phyloP scores from a whole-genome alignment of 306 rosid species.

The Trifolium subterraneum region DNA sequence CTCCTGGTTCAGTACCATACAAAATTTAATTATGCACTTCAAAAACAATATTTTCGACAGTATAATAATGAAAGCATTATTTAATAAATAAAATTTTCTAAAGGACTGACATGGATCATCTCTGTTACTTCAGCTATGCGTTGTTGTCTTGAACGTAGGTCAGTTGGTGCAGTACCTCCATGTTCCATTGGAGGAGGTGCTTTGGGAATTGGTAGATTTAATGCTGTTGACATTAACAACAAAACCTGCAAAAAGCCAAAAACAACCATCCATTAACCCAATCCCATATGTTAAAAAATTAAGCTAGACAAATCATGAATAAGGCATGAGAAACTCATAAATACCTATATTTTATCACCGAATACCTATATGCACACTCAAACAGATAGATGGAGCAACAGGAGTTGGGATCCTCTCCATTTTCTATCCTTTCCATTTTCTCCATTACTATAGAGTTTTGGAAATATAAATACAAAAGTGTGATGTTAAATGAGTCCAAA shows the following conservation, averaged over 20 bases:
- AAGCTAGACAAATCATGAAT: slow-evolving; percentile 11
- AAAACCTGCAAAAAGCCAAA: slow-evolving; percentile 64
- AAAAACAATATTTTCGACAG: slow-evolving; percentile 5
- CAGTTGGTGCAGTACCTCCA: slow-evolving; percentile 56
- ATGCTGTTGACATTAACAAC: slow-evolving; percentile 86
- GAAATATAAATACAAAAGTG: too few relatives aligned
- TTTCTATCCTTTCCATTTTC: too few relatives aligned
- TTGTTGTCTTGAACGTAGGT: slow-evolving; percentile 82
- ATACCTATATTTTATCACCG: slow-evolving; percentile 3
- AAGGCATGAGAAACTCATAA: slow-evolving; percentile 9
- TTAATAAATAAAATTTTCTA: slow-evolving; percentile 35
- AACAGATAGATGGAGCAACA: slow-evolving; percentile 3
- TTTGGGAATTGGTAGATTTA: slow-evolving; percentile 55
- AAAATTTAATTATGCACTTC: slow-evolving; percentile 7
- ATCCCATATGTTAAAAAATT: not conserved
- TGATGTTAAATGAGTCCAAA: too few relatives aligned
- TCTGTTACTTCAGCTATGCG: slow-evolving; percentile 94
- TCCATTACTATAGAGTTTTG: too few relatives aligned
- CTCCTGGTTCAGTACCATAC: slow-evolving; percentile 13
- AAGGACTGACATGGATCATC: slow-evolving; percentile 93
- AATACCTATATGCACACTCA: not conserved
- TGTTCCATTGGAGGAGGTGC: slow-evolving; percentile 47
- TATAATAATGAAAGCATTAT: slow-evolving; percentile 36
- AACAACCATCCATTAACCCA: slow-evolving; percentile 29
- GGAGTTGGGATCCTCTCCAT: too few relatives aligned